These are phyloP conservation scores for Earliella scabrosa DNA, from an alignment of 1,284 basidiomycete genomes.

Conservation along the genomic window DNA sequence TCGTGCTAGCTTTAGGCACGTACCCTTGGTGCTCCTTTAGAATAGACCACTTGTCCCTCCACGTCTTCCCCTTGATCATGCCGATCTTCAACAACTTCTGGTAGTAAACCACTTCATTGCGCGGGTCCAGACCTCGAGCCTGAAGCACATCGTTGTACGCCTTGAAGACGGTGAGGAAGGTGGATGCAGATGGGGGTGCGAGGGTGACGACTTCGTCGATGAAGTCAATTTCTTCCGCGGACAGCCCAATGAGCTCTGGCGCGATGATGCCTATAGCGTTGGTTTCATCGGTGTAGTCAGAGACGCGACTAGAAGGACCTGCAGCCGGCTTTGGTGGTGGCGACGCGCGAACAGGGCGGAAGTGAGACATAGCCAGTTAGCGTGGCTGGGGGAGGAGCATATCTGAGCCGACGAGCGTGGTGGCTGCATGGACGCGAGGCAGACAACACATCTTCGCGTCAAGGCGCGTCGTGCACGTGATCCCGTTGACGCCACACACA, in stretches of 20 bases:
- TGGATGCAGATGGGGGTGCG: conserved; percentile 65
- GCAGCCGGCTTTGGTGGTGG: conserved; percentile 30
- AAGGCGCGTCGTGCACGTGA: conserved; percentile 24
- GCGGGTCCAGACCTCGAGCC: conserved; percentile 75
- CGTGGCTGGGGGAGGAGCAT: conserved; percentile 11
- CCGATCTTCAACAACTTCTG: conserved; percentile 79
- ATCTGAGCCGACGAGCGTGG: conserved; percentile 1
- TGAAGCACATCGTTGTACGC: conserved; percentile 79
- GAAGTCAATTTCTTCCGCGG: conserved; percentile 65
- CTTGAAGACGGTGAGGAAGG: conserved; percentile 78
- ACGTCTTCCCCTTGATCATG: conserved; percentile 73
- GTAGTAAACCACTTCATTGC: conserved; percentile 79
- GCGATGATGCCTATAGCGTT: conserved; percentile 49
- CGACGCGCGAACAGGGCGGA: conserved; percentile 36
- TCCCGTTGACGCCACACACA: conserved; percentile 4
- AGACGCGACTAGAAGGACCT: conserved; percentile 24
- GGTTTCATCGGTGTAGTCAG: conserved; percentile 44
- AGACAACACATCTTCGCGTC: conserved; percentile 15
- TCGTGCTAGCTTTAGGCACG: conserved; percentile 9
- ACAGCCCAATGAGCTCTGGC: conserved; percentile 62
- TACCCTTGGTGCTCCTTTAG: conserved; percentile 64
- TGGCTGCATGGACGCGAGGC: conserved; percentile 1
- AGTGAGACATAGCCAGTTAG: conserved; percentile 31
- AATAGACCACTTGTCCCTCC: conserved; percentile 76
- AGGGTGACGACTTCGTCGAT: conserved; percentile 74